Base-by-base conservation (phyloP, 2,329 filamentous ascomycete species). In the Fusarium sp. region DNA sequence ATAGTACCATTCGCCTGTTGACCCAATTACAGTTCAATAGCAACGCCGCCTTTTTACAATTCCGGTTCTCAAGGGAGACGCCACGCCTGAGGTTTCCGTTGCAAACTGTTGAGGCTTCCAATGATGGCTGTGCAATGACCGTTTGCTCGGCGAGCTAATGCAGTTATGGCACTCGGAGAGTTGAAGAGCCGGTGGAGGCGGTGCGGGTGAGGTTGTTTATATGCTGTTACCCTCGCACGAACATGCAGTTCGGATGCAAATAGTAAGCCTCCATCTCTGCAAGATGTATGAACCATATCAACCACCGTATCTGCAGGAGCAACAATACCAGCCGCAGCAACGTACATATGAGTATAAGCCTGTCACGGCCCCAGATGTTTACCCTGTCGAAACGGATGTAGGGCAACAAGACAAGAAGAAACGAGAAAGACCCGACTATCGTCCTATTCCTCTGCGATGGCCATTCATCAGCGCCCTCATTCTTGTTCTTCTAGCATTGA, bases 381-480 rank as follows among this genome's bases (percentile, higher is more conserved):
- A 56, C 22, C 45, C 58, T 12, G 8, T 55, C 16, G 55, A 68
- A 25, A 41, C 49, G 29, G 67, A 69, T 18, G 22, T 27, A n/a
- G 20, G 20, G 11, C 45, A 60, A 4, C n/a, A 41, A 7, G 54
- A 32, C 24, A 69, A 61, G n/a, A 16, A 34, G 14, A 24, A 49
- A 7, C 22, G 45, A 32, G 67, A 70, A 42, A 69, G 44, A 13
- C 66, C 69, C 1, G 69, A 71, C 24, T 71, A 71, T n/a, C 65
- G 69, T 16, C 69, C 69, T 37, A 70, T 72, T 16, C 65, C 69
- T 7, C 27, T 71, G 24, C 48, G 65, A 57, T 72, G 69, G 69
- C 61, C 61, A 0, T 71, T 71, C 7, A 71, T 71, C 34, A 57
- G 45, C 24, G 47, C 52, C 3, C 24, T 69, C 25, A 60, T 71